Evolutionary conservation across 805 yeast genomes (phyloP), one percentile per base, ranked within the genome.

Genomic region (Kodamaea kaohsiungensis): DNA sequence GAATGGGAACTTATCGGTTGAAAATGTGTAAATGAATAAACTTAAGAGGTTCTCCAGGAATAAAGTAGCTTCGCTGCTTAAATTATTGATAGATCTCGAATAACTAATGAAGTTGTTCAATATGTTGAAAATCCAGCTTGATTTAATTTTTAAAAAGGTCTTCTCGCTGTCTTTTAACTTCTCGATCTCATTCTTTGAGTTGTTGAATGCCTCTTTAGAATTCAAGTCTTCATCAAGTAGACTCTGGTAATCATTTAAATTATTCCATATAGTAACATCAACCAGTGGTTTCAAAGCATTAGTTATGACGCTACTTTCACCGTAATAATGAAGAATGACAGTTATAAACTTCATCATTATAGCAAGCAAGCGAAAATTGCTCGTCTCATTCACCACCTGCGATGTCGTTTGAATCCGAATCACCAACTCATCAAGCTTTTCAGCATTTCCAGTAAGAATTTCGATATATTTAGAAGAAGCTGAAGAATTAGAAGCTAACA

Each of bases 381-480:
- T 48, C 15, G 45, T 17, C 3, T 55, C 58, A 3, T 30, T 46
- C 8, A 58, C 43, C 50, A 49, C 59, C 39, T 56, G 59, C 45
- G 69, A 59, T 1, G 66, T 58, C 1, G 65, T 61, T 27, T 76
- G 54, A 50, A 70, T 51, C 56, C 76, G 58, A 46, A 56, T 57
- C 51, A 75, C 58, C 25, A 78, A 59, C 3, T 50, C 47, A 10
- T 64, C 55, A 7, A 40, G 12, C 19, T 17, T 40, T 38, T 30
- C 7, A 17, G 42, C 46, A 30, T 43, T 16, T 9, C 40, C 22
- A 12, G 38, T 30, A 2, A 50, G 25, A 7, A 50, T 33, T 22
- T 50, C 39, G 7, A 43, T 43, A 33, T 43, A 45, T 43, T 35
- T 43, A n/a, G 22, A 27, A 13, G 13, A 50, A 54, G 18, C 61